These are phyloP conservation scores for Rhinocladiella similis DNA, from an alignment of 2,329 filamentous ascomycete genomes.

Conservation along the genomic window DNA sequence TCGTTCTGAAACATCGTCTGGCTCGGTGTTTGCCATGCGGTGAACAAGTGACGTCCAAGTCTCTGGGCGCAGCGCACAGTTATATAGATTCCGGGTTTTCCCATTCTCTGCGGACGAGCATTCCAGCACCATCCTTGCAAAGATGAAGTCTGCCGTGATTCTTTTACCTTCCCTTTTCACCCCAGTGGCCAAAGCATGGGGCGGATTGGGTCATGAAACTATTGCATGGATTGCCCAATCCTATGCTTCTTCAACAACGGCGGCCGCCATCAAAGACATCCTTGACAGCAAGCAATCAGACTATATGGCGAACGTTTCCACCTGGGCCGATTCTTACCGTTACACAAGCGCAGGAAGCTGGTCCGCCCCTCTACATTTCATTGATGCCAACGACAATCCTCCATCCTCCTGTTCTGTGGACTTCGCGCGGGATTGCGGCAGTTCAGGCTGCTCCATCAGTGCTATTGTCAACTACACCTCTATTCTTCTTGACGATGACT, in stretches of 20 bases:
- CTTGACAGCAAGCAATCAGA: conserved; percentile 45
- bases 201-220: conserved; percentile 54
- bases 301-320: conserved; percentile 54
- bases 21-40: not conserved
- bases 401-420: conserved; percentile 21
- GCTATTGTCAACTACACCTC: conserved; percentile 53
- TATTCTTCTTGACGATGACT: conserved; percentile 40
- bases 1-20: conserved; percentile 1
- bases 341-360: conserved; percentile 49
- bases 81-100: not conserved
- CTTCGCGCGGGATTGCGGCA: conserved; percentile 50
- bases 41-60: too few relatives aligned
- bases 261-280: conserved; percentile 45
- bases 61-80: not conserved
- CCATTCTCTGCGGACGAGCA: too few relatives aligned
- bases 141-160: conserved; percentile 58
- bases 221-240: conserved; percentile 56
- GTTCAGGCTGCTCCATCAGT: conserved; percentile 51
- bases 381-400: conserved; percentile 22
- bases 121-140: not conserved
- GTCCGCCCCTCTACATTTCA: conserved; percentile 39
- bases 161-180: conserved; percentile 86
- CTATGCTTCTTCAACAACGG: conserved; percentile 45
- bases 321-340: conserved; percentile 56
- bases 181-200: conserved; percentile 67